Evolutionary conservation across 176 grass and related monocot genomes (phyloP).

Genomic region (Calamus simplicifolius): DNA sequence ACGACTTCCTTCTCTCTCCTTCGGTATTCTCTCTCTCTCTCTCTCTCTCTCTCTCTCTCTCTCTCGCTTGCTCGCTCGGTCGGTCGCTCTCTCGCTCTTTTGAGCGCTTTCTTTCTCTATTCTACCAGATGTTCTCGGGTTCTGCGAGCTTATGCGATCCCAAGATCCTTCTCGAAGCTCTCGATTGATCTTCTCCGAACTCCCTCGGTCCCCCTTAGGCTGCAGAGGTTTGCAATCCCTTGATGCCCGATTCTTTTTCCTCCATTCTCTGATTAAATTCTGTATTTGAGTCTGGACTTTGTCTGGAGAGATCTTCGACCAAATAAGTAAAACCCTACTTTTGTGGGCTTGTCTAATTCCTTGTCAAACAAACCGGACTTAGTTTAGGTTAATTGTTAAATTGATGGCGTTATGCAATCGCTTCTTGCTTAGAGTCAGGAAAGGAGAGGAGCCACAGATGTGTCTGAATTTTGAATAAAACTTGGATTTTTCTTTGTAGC

Average conservation of each 20-base stretch:
- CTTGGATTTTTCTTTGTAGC: no score
- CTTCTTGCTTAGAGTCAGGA: no score
- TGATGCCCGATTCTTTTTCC: background rate
- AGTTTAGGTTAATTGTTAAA: background rate
- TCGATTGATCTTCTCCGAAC: background rate
- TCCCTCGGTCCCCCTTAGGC: background rate
- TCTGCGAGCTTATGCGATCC: conserved; percentile 11
- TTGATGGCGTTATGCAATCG: background rate
- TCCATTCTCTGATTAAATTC: background rate
- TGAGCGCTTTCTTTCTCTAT: background rate
- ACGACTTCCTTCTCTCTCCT: conserved; percentile 8
- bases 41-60: conserved; percentile 5
- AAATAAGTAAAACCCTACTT: no score
- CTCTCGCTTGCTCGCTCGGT: background rate
- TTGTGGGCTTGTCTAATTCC: no score
- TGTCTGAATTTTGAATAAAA: no score
- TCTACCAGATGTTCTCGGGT: conserved; percentile 17
- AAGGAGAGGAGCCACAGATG: no score
- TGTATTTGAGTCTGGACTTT: background rate
- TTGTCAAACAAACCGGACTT: no score
- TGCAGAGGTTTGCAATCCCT: conserved; percentile 11
- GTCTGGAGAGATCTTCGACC: no score
- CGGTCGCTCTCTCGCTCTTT: background rate
- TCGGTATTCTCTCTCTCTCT: conserved; percentile 5
- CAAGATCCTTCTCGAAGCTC: conserved; percentile 13